Evolutionary conservation across 2,329 filamentous ascomycete species (phyloP), one percentile per base, ranked within the genome.

Genomic region (Biscogniauxia sp.): DNA sequence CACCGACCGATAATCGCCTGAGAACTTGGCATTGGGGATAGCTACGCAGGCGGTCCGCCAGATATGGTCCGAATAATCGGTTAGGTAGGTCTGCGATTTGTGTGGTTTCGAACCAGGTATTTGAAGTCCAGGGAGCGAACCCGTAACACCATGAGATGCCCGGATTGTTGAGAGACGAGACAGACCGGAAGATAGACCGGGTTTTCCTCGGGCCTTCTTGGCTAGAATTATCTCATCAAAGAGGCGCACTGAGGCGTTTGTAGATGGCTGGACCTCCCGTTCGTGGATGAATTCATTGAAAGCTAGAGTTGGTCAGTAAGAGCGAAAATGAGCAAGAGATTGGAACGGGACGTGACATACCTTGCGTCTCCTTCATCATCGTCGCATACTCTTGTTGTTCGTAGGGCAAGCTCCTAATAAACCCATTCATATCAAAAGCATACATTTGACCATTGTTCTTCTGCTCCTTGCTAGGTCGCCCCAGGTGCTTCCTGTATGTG

Each of bases 251-350:
- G 82, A 75, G 0, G 90, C 83, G 64, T 90, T 83, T 7, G 85
- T 81, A 0, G 85, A 75, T 1, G 85, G 79, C 7, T 82, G 85
- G 20, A 80, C 86, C 75, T 95, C 91, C 53, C 91, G 86, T 68
- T 93, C 89, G 70, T 94, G 89, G 63, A 95, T 90, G 74, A 95
- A 95, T 73, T 94, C 90, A 67, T 92, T 92, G 73, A 93, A 92
- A 54, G 80, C 85, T 86, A 59, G 61, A 58, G 62, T 20, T 32
- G n/a, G 9, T 32, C 9, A 5, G 59, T 74, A 60, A 74, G 68
- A 51, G 62, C 56, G 54, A 5, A 51, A 53, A 26, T 55, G 17
- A 7, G 13, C 56, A 53, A 26, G 9, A 45, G 1, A 50, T 49
- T 41, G 11, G 5, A 20, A 53, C 20, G 17, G 20, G 20, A 51